Base-by-base conservation (phyloP, 768 basidiomycete genomes). In the Leccinum broughii region DNA sequence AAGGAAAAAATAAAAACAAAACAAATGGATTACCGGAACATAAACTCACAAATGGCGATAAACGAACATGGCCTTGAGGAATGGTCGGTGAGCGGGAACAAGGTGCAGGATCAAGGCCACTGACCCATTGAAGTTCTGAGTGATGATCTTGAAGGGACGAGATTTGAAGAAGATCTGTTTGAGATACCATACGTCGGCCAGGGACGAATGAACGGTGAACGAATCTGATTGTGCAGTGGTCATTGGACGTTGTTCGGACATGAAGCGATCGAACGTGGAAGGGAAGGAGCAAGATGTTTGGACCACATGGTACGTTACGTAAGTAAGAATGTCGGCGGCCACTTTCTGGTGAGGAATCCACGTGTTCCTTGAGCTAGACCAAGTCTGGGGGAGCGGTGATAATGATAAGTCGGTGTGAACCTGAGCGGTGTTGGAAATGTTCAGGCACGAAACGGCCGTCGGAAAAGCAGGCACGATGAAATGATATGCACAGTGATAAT, bases 81-180 rank as follows among this genome's bases (percentile, higher is more conserved):
- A n/a, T 7, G 17, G 44, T 28, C 14, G 3, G 17, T 53, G 11
- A 46, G 20, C 28, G 3, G 32, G n/a, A 15, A 4, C n/a, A 17
- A 3, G 11, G 22, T 3, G 24, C 20, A 22, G 28, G 6, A 10
- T 13, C 39, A 22, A 13, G 28, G 3, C 3, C 10, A 79, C 86
- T 60, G 58, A 90, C 91, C 91, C 90, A 66, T 92, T 92, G 67
- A 85, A 90, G 67, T 92, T 92, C 74, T 93, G 90, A 0, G 89
- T 92, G 55, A 93, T 86, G 59, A 92, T 86, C 69, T 86, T 86
- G 64, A 82, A 17, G 26, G 69, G 63, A 15, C 72, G 63, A 3
- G 72, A 66, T 30, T 75, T 77, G 66, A 88, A 93, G 3, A 67
- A 58, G 51, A 92, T 83, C 28, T 80, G 71, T 72, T 92, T 93